Percentiles rank a stretch among this genome's conserved stretches.
Conservation (phyloP, 352 stramenopile species). For the Blastocystis sp. region DNA sequence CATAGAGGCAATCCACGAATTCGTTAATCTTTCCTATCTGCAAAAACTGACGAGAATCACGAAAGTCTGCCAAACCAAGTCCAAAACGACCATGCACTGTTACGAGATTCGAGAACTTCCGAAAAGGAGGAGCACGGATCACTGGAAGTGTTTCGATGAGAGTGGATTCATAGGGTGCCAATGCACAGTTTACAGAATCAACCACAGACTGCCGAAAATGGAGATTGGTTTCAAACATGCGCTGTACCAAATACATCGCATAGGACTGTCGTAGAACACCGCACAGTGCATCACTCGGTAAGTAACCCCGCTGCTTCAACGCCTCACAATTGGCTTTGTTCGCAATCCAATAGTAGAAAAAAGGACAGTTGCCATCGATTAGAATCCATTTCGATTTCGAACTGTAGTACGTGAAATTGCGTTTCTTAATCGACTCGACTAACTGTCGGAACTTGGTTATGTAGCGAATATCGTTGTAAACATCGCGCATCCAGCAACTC, state of each 20-base stretch:
- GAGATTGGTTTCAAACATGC: background rate
- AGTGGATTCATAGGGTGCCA: background rate
- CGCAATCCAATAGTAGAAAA: conserved; percentile 17
- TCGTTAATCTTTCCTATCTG: background rate
- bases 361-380: conserved; percentile 8
- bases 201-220: background rate
- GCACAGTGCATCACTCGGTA: background rate
- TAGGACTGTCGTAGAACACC: background rate
- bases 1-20: background rate
- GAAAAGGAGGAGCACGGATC: background rate
- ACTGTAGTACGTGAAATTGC: background rate
- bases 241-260: background rate
- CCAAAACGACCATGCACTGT: conserved; percentile 24
- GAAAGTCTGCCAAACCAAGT: background rate
- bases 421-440: background rate
- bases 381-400: background rate
- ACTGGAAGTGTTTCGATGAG: background rate
- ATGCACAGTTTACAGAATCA: background rate
- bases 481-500: background rate
- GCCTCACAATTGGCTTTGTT: background rate
- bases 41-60: background rate
- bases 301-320: background rate
- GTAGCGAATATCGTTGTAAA: background rate
- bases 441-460: background rate
- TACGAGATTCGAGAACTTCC: conserved; percentile 5